Conservation (phyloP, 257 asterid species). For the Solanum peruvianum region DNA sequence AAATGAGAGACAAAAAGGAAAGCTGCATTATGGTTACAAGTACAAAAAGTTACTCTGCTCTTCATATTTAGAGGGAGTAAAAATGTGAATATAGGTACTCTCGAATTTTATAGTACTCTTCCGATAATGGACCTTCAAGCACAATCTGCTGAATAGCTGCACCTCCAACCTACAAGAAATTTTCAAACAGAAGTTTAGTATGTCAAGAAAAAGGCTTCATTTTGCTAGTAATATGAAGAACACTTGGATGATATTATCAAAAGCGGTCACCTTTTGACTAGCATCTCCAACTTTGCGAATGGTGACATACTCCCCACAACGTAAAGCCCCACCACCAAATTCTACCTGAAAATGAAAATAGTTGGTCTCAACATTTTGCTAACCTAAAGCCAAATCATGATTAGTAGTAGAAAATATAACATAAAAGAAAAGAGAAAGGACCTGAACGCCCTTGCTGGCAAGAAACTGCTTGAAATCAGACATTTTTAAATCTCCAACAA, state of each 20-base stretch:
- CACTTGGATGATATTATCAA: not conserved
- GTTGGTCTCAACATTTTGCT: not conserved
- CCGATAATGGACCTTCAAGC: constrained; percentile 94
- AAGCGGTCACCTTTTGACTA: constrained; percentile 59
- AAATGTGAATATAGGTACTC: constrained; percentile 80
- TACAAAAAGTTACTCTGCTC: not conserved
- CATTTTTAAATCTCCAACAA: constrained; percentile 93
- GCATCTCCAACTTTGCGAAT: constrained; percentile 94
- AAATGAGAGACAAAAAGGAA: not conserved
- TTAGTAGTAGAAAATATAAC: not conserved
- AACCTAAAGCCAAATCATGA: not conserved
- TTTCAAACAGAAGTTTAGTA: not conserved
- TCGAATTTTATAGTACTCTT: constrained; percentile 76
- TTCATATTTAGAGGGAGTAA: constrained; percentile 44
- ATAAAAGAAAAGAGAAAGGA: not conserved
- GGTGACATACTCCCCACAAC: constrained; percentile 89
- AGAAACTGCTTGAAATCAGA: constrained; percentile 97
- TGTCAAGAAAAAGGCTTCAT: not conserved
- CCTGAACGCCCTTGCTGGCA: constrained; percentile 91
- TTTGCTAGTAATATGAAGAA: not conserved
- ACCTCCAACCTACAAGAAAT: constrained; percentile 55
- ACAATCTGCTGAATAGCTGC: constrained; percentile 67
- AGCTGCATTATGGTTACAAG: not conserved
- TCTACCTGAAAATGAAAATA: constrained; percentile 43
- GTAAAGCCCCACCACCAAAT: constrained; percentile 81